Evolutionary conservation across 306 rosid genomes (phyloP), one percentile per base, ranked within the genome.

Genomic region (Prinsepia uniflora): DNA sequence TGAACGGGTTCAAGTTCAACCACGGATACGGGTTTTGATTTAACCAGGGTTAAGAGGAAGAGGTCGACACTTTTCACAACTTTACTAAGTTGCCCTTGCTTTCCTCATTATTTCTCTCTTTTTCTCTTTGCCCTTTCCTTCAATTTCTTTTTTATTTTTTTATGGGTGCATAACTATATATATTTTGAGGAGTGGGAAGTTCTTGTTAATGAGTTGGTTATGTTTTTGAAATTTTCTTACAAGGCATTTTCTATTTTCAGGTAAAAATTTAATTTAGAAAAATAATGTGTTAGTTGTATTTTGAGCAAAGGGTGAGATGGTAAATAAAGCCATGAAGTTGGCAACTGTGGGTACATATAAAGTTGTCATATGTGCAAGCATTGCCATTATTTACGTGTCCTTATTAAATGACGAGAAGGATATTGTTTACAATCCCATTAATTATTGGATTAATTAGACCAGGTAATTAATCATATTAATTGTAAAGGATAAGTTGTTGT

Each of bases 1-100:
- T 76, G 80, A 73, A 79, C 75, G 54, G 75, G n/a, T 65, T 49
- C 45, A 47, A 17, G 34, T 70, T 22, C 18, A 80, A 87, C 88
- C 82, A 49, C 57, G 20, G 73, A 6, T 80, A 58, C 34, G 71
- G 77, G 86, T 87, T 84, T 12, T 5, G 8, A 12, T 65, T 54
- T 89, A 89, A 89, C 98, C 86, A 75, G 62, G n/a, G 98, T 92
- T 86, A 78, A 55, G 64, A 34, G 69, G 62, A 49, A 4, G 67
- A 83, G 75, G 81, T 92, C 95, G 96, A 89, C 98, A 89, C 44
- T 76, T 78, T 55, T 6, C 8, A 1, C 41, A 19, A 8, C 30
- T 63, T 72, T 54, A 80, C 83, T 34, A 11, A 8, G 47, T 11
- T 81, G 30, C 47, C 85, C 83, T 40, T 66, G 9, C 3, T 43